Percentiles rank a stretch among this genome's conserved stretches.
Evolutionary conservation across 495 filamentous ascomycete genomes (phyloP).

Genomic region (Neurospora sp.): DNA sequence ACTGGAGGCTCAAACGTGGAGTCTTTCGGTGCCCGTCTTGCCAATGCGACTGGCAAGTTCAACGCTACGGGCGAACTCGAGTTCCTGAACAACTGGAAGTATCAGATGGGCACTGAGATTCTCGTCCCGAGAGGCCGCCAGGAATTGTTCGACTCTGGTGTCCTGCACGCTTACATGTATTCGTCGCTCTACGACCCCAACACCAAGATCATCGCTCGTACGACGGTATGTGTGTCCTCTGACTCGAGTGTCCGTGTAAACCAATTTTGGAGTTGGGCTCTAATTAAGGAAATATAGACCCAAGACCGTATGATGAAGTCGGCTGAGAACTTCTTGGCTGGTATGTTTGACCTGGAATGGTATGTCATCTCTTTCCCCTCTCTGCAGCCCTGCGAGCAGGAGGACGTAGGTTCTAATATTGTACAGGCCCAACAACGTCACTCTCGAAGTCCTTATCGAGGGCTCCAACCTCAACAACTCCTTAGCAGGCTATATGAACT

Average conservation of each 20-base stretch:
- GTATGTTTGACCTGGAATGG: constrained; percentile 58
- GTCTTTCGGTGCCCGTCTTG: constrained; percentile 49
- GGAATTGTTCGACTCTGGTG: constrained; percentile 63
- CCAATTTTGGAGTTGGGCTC: constrained; percentile 33
- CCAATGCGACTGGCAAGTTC: constrained; percentile 38
- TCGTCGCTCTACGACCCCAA: constrained; percentile 47
- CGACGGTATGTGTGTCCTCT: constrained; percentile 49
- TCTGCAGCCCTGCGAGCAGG: constrained; percentile 2
- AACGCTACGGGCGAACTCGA: constrained; percentile 40
- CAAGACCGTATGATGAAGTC: constrained; percentile 66
- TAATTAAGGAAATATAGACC: constrained; percentile 29
- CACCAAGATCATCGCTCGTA: constrained; percentile 52
- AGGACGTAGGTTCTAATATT: constrained; percentile 29
- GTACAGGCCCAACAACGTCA: constrained; percentile 38
- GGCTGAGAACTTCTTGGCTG: constrained; percentile 61
- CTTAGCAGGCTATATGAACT: constrained; percentile 35
- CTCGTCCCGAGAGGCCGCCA: constrained; percentile 50
- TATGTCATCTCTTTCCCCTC: not conserved
- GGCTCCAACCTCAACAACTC: constrained; percentile 59
- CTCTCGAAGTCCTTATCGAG: constrained; percentile 57
- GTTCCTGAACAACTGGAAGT: constrained; percentile 60
- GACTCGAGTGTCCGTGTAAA: constrained; percentile 45
- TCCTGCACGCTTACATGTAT: constrained; percentile 52
- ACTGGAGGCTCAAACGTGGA: constrained; percentile 46
- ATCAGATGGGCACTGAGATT: constrained; percentile 62